These are phyloP conservation scores for Scytalidium sp. DNA, from an alignment of 2,329 filamentous ascomycete genomes.

Conservation along the genomic window DNA sequence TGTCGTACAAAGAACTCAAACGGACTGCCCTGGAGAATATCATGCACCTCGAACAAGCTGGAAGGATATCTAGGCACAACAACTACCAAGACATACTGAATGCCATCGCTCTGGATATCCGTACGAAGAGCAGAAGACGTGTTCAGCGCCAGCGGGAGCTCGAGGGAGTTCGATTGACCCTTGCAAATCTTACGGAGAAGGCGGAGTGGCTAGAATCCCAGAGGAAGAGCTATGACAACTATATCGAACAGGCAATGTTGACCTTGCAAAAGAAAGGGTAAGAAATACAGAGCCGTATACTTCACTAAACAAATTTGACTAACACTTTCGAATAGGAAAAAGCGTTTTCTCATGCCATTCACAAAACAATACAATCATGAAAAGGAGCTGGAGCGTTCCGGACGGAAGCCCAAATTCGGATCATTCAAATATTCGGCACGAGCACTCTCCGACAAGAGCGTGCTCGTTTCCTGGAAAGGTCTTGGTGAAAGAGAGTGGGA, in stretches of 20 bases:
- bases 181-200: conserved; percentile 77
- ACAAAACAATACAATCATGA: conserved; percentile 99
- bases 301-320: conserved; percentile 4
- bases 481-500: conserved; percentile 83
- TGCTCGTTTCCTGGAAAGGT: conserved; percentile 87
- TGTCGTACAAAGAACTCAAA: conserved; percentile 91
- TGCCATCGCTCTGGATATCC: conserved; percentile 92
- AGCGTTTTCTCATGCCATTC: conserved; percentile 91
- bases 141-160: conserved; percentile 90
- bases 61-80: conserved; percentile 82
- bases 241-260: conserved; percentile 97
- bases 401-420: conserved; percentile 94
- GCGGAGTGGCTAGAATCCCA: conserved; percentile 91
- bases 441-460: conserved; percentile 86
- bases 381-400: conserved; percentile 86
- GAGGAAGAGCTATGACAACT: conserved; percentile 97
- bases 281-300: conserved; percentile 30
- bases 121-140: conserved; percentile 90
- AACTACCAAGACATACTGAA: conserved; percentile 98
- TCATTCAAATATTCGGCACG: conserved; percentile 96
- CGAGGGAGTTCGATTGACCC: conserved; percentile 75
- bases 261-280: conserved; percentile 95
- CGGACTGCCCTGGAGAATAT: conserved; percentile 92
- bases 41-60: conserved; percentile 79
- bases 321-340: conserved; percentile 56